Evolutionary conservation across 2,329 filamentous ascomycete species (phyloP).

Genomic region (Stemphylium lycopersici): DNA sequence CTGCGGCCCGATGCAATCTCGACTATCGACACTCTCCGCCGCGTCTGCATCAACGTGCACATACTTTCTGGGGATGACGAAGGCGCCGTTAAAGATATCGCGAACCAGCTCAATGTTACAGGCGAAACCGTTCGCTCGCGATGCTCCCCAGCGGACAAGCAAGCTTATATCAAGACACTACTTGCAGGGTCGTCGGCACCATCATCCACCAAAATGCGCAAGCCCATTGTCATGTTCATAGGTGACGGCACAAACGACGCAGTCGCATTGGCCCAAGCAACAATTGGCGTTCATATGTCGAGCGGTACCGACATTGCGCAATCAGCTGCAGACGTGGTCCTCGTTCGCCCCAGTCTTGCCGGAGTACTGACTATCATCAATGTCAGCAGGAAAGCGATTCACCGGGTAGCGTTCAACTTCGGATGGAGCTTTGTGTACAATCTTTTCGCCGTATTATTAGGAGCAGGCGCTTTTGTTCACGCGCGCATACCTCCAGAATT

Average conservation of each 20-base stretch:
- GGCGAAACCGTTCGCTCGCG: constrained; percentile 52
- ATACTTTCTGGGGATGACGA: constrained; percentile 65
- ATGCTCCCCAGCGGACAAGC: constrained; percentile 61
- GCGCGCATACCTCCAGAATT: constrained; percentile 67
- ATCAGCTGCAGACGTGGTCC: constrained; percentile 70
- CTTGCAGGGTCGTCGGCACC: constrained; percentile 6
- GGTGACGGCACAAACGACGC: constrained; percentile 87
- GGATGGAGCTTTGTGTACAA: constrained; percentile 75
- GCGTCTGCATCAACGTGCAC: constrained; percentile 56
- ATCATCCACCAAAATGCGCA: neutral
- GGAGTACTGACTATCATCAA: constrained; percentile 65
- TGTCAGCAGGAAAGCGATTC: constrained; percentile 53
- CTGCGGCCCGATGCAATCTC: constrained; percentile 58
- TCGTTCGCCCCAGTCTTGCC: constrained; percentile 62
- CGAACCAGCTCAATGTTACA: constrained; percentile 45
- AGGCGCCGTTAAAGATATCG: constrained; percentile 56
- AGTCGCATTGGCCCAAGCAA: constrained; percentile 71
- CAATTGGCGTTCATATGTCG: constrained; percentile 73
- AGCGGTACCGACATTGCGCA: constrained; percentile 66
- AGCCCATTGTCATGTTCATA: constrained; percentile 65
- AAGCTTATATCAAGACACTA: constrained; percentile 55
- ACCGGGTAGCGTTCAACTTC: constrained; percentile 68
- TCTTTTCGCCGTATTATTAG: constrained; percentile 69
- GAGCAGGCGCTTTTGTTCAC: constrained; percentile 61
- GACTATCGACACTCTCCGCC: constrained; percentile 58